Conservation (phyloP, 176 grass and related monocot genomes). For the Poa pratensis region DNA sequence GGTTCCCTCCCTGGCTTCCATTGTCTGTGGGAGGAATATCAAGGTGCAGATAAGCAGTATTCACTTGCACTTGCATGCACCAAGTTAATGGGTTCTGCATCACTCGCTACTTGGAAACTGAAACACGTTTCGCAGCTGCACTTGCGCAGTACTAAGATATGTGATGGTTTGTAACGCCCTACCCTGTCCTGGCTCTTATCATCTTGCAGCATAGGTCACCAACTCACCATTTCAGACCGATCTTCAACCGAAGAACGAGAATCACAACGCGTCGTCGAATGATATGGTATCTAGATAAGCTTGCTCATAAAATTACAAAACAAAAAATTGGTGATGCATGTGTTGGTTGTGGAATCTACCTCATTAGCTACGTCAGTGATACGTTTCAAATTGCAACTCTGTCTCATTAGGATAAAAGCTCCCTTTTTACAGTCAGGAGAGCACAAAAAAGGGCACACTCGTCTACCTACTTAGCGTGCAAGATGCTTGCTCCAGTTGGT, state of each 20-base stretch:
- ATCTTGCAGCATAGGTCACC: slow-evolving; percentile 7
- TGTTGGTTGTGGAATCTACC: not conserved
- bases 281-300: not conserved
- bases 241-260: not conserved
- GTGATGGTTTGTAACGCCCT: slow-evolving; percentile 9
- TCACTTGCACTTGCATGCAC: not conserved
- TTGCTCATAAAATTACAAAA: not conserved
- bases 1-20: slow-evolving; percentile 34
- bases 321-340: not conserved
- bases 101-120: slow-evolving; percentile 38
- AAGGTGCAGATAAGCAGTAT: slow-evolving; percentile 25
- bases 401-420: not conserved
- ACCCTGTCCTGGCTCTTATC: not conserved
- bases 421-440: slow-evolving; percentile 16
- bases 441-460: not conserved
- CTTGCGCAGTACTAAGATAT: not conserved
- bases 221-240: not conserved
- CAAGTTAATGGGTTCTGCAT: slow-evolving; percentile 45
- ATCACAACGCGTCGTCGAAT: not conserved
- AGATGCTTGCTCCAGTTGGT: slow-evolving; percentile 36
- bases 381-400: slow-evolving; percentile 35
- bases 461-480: slow-evolving; percentile 14
- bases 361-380: slow-evolving; percentile 12
- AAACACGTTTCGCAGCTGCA: slow-evolving; percentile 19
- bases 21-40: slow-evolving; percentile 31